A percentile compares a stretch with the other conserved stretches of the same genome.
phyloP scores from a whole-genome alignment of 257 asterid species.

The Gardenia jasminoides region DNA sequence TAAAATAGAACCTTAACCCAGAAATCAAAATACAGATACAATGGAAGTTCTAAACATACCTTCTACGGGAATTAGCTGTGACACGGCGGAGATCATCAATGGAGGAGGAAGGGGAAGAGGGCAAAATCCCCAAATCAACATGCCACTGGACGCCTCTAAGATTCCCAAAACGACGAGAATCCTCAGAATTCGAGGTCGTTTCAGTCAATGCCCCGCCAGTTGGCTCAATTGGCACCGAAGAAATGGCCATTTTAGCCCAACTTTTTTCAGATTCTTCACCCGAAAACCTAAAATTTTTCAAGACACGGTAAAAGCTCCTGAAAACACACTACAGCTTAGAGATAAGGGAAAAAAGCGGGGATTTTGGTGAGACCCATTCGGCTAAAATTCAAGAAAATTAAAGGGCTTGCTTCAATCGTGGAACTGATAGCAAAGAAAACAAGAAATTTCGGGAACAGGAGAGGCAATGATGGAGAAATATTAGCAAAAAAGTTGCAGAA shows the following conservation, averaged over 20 bases:
- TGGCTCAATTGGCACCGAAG: constrained; percentile 12
- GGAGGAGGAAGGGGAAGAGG: constrained; percentile 62
- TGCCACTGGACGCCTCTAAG: constrained; percentile 97
- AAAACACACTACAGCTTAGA: background rate
- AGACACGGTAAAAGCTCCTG: constrained; percentile 12
- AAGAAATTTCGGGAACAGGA: background rate
- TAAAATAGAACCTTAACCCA: background rate
- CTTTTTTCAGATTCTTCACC: background rate
- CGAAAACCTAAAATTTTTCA: background rate
- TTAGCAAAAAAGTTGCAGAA: background rate
- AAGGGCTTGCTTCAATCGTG: background rate
- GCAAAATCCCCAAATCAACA: constrained; percentile 84
- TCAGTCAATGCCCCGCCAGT: constrained; percentile 31
- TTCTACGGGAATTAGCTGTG: constrained; percentile 87
- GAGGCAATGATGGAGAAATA: background rate
- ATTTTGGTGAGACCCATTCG: constrained; percentile 26
- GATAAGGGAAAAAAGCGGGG: background rate
- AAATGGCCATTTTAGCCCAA: background rate
- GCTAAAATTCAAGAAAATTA: constrained; percentile 21
- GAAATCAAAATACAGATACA: background rate
- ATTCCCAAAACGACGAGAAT: constrained; percentile 46
- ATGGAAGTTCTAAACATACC: constrained; percentile 32
- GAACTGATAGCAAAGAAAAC: background rate
- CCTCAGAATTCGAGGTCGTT: constrained; percentile 29
- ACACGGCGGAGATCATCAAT: constrained; percentile 84